These are phyloP conservation scores for Ambrosia artemisiifolia DNA, from an alignment of 129 eudicot species.

Conservation along the genomic window DNA sequence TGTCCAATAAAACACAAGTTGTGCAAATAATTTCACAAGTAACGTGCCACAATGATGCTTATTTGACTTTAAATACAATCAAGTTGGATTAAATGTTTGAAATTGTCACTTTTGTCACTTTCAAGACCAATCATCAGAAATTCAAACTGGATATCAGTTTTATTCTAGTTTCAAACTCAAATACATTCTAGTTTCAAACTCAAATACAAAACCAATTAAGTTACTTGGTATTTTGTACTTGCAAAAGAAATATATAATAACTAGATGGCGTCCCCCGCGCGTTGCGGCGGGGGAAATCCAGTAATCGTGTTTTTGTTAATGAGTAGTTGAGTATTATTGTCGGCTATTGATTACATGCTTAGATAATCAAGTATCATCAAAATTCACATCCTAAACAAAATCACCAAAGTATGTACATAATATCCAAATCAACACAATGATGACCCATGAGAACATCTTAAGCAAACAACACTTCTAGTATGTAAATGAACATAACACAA, in stretches of 20 bases:
- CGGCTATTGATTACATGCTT: no score
- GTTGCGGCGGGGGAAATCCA: no score
- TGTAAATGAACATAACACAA: no score
- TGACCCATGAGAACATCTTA: no score
- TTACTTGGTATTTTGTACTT: background rate
- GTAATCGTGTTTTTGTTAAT: no score
- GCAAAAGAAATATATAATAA: background rate
- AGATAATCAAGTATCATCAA: no score
- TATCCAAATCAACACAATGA: no score
- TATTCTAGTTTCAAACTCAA: background rate
- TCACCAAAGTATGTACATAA: no score
- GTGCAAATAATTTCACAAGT: background rate
- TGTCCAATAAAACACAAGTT: background rate
- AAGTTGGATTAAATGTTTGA: background rate
- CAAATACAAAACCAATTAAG: background rate
- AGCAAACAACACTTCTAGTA: no score
- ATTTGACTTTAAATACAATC: slow-evolving; percentile 1
- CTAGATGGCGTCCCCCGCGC: no score
- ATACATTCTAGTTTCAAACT: slow-evolving; percentile 1
- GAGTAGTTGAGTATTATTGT: no score
- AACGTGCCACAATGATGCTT: background rate
- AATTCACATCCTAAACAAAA: no score
- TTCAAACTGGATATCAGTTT: background rate
- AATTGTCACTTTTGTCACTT: slow-evolving; percentile 16
- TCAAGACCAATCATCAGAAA: background rate